Evolutionary conservation across 169 alveolate genomes (phyloP), one percentile per base, ranked within the genome.

Genomic region (Theileria annulata): DNA sequence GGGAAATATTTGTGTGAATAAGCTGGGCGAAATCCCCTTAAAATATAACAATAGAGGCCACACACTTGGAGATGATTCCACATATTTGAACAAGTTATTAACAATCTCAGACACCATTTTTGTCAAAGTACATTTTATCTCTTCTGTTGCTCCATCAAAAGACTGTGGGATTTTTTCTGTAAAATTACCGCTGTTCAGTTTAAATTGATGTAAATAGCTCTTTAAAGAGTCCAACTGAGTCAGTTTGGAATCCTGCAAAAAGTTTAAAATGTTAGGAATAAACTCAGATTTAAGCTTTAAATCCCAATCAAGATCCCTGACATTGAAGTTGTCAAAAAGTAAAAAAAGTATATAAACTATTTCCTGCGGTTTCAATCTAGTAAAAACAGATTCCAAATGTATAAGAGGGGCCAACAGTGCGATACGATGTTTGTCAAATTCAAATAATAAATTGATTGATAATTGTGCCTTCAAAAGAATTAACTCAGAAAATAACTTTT

Each of bases 351-450:
- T 42, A 8, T 42, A 42, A 1, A 42, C 51, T 10, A 42, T 42
- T 42, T 42, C 51, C 6, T 12, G 13, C 6, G 51, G 13, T 42
- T 42, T 42, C 13, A 42, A 42, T 42, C 51, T 42, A 17, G 3
- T 42, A 42, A 42, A 12, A 8, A 42, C 19, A 42, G 51, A 13
- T 28, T 82, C 68, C 56, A 74, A 47, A 1, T 75, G 89, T 9
- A 72, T 37, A 0, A 82, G 75, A 12, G 89, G 89, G 0, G 54
- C 77, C 48, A 75, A 1, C 25, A 82, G 80, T 28, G 70, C 75
- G 64, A 75, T 28, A 15, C 69, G 81, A 25, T 77, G 71, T 30
- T 27, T 49, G 6, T 30, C 1, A 35, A 42, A 82, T 12, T 49
- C 19, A 23, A 21, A 25, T 30, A 56, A 49, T n/a, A 71, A 71